A percentile compares a stretch with the other conserved stretches of the same genome.
Evolutionary conservation across 148 eudicot species (phyloP).

Genomic region (Polygonum maritimum): DNA sequence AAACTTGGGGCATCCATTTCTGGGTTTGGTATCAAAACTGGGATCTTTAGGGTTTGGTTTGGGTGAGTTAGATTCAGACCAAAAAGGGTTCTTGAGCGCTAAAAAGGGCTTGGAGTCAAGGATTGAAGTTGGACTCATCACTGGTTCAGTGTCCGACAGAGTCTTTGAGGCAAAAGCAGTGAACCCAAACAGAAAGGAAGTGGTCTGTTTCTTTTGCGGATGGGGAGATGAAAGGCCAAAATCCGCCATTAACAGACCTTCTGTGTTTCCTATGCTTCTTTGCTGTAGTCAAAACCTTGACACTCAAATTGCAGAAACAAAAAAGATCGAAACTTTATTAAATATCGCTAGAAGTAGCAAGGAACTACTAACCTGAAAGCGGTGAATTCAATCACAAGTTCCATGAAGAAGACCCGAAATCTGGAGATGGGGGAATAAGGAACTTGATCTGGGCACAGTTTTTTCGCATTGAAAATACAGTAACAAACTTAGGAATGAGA

Average conservation of each 20-base stretch:
- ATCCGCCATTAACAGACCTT: slow-evolving; percentile 41
- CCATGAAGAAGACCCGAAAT: background rate
- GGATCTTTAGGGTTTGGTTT: slow-evolving; percentile 17
- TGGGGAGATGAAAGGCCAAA: slow-evolving; percentile 6
- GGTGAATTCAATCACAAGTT: background rate
- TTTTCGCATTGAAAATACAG: background rate
- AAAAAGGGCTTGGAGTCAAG: slow-evolving; percentile 37
- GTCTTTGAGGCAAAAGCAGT: slow-evolving; percentile 31
- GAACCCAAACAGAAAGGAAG: slow-evolving; percentile 28
- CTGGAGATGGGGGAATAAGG: background rate
- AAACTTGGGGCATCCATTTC: slow-evolving; percentile 12
- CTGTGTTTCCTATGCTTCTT: slow-evolving; percentile 8
- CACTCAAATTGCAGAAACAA: background rate
- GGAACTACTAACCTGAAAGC: background rate
- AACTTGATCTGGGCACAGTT: slow-evolving; percentile 1
- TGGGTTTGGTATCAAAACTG: slow-evolving; percentile 19
- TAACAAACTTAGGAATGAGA: slow-evolving; percentile 5
- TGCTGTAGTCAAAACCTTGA: background rate
- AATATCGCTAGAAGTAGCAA: background rate
- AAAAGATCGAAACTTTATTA: background rate
- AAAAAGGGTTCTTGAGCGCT: slow-evolving; percentile 28
- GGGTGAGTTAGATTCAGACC: slow-evolving; percentile 20
- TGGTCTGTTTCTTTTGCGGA: slow-evolving; percentile 16
- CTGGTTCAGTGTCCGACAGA: slow-evolving; percentile 23
- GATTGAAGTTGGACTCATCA: slow-evolving; percentile 52